Conservation (phyloP, 768 basidiomycete species). For the Suillus alpinus region DNA sequence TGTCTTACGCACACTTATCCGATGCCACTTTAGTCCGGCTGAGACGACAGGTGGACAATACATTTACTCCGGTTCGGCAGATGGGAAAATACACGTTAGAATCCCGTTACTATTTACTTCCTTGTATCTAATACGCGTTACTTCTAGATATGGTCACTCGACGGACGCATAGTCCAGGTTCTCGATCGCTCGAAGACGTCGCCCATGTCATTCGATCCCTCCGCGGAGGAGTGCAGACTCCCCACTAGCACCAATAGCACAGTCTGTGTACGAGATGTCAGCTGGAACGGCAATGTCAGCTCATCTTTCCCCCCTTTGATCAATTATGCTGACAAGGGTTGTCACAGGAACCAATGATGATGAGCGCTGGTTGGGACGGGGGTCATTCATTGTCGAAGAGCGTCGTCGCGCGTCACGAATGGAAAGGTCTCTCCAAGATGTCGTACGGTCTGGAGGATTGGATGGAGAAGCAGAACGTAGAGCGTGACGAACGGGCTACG, state of each 20-base stretch:
- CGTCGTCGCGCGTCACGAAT: slow-evolving; percentile 88
- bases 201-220: slow-evolving; percentile 72
- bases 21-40: slow-evolving; percentile 93
- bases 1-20: slow-evolving; percentile 87
- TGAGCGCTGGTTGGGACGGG: slow-evolving; percentile 90
- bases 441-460: slow-evolving; percentile 67
- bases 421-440: slow-evolving; percentile 87
- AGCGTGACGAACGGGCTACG: slow-evolving; percentile 25
- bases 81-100: slow-evolving; percentile 80
- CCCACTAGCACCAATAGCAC: slow-evolving; percentile 23
- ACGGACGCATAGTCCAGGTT: slow-evolving; percentile 80
- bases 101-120: slow-evolving; percentile 4
- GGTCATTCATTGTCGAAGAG: slow-evolving; percentile 42
- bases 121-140: slow-evolving; percentile 2
- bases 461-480: slow-evolving; percentile 51
- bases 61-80: slow-evolving; percentile 89
- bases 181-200: slow-evolving; percentile 75
- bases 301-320: not conserved
- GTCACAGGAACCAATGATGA: slow-evolving; percentile 75
- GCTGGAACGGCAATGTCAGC: slow-evolving; percentile 72
- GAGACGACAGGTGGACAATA: slow-evolving; percentile 93
- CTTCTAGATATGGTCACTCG: slow-evolving; percentile 87
- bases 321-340: not conserved
- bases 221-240: slow-evolving; percentile 48
- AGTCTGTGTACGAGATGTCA: slow-evolving; percentile 86